A percentile compares a stretch with the other conserved stretches of the same genome.
Conservation (phyloP, 768 basidiomycete species). For the Lentinula guzmanii region DNA sequence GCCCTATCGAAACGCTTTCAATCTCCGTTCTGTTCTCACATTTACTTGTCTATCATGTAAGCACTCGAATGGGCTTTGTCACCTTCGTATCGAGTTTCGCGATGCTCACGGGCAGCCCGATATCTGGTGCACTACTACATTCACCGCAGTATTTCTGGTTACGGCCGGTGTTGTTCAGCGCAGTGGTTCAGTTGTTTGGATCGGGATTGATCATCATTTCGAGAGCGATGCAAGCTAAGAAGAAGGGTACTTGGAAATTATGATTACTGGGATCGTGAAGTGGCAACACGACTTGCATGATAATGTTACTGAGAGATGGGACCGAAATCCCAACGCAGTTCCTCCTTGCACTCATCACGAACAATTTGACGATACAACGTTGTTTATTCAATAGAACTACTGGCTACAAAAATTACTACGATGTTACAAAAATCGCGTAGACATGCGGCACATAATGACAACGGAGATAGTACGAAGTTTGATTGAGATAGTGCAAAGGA, state of each 20-base stretch:
- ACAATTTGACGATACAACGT: too few relatives aligned
- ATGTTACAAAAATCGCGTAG: neutral
- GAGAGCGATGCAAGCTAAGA: slow-evolving; percentile 4
- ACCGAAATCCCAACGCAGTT: too few relatives aligned
- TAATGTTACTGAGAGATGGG: too few relatives aligned
- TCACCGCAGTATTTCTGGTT: slow-evolving; percentile 4
- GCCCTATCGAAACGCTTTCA: neutral
- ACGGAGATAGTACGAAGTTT: too few relatives aligned
- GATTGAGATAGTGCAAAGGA: too few relatives aligned
- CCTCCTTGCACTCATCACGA: too few relatives aligned
- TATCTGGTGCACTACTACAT: slow-evolving; percentile 2
- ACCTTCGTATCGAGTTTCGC: slow-evolving; percentile 6
- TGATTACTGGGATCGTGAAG: neutral
- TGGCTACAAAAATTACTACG: neutral
- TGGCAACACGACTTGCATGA: too few relatives aligned
- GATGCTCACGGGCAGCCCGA: slow-evolving; percentile 6
- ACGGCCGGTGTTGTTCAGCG: slow-evolving; percentile 5
- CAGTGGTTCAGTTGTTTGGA: neutral
- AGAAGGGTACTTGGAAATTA: slow-evolving; percentile 5
- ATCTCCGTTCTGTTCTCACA: neutral
- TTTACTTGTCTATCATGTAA: neutral
- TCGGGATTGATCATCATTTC: neutral
- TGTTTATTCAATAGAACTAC: neutral
- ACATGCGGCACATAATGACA: too few relatives aligned
- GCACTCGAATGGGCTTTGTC: slow-evolving; percentile 6